These are phyloP conservation scores for Cadophora gregata DNA, from an alignment of 2,329 filamentous ascomycete species.

Conservation along the genomic window DNA sequence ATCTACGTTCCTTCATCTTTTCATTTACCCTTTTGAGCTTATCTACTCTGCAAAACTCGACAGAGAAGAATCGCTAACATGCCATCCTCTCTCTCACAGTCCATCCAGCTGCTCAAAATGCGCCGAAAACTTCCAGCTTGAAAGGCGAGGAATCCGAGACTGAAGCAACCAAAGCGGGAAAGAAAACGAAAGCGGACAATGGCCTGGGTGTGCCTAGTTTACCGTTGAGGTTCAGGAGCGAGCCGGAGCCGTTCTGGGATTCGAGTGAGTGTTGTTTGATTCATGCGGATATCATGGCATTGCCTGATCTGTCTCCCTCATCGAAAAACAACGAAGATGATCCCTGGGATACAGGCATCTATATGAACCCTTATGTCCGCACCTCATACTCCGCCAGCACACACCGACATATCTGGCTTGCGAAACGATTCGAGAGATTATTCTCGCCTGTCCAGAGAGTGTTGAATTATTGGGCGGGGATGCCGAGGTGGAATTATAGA, in stretches of 20 bases:
- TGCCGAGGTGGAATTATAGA: conserved; percentile 67
- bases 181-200: not conserved
- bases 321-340: conserved; percentile 17
- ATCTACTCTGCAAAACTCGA: too few species aligned
- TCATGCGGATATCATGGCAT: conserved; percentile 53
- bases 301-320: conserved; percentile 25
- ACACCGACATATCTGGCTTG: conserved; percentile 62
- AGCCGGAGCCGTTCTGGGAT: conserved; percentile 65
- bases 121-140: not conserved
- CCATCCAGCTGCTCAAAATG: not conserved
- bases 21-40: too few species aligned
- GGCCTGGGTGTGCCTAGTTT: conserved; percentile 23
- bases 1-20: too few species aligned
- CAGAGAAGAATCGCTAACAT: too few species aligned
- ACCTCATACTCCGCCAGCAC: conserved; percentile 68
- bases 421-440: conserved; percentile 69
- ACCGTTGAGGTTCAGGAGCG: conserved; percentile 56
- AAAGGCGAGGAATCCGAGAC: not conserved
- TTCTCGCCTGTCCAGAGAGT: conserved; percentile 65
- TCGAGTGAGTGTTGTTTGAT: conserved; percentile 69
- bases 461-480: conserved; percentile 58
- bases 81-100: not conserved
- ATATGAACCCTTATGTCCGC: conserved; percentile 76
- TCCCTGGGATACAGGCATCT: conserved; percentile 60
- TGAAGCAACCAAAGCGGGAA: too few species aligned